Conservation (phyloP, 495 filamentous ascomycete genomes). For the Sporormia fimetaria region DNA sequence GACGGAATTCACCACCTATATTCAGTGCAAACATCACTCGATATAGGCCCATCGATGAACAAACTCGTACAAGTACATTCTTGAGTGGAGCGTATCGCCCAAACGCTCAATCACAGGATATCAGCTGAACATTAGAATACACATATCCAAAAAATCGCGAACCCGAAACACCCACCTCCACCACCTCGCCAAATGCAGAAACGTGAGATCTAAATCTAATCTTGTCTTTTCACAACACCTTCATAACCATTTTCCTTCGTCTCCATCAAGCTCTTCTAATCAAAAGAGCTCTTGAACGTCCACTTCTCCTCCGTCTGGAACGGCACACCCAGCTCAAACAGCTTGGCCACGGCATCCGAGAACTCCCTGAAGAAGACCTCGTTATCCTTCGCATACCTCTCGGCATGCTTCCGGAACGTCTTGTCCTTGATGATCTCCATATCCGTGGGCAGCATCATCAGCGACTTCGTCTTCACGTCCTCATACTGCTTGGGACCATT, state of each 20-base stretch:
- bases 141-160: no score
- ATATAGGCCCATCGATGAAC: no score
- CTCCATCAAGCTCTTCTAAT: slow-evolving; percentile 4
- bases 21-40: no score
- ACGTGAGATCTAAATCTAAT: no score
- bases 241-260: neutral
- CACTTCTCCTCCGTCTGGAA: slow-evolving; percentile 61
- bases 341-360: slow-evolving; percentile 59
- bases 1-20: no score
- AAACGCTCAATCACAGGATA: no score
- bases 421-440: slow-evolving; percentile 82
- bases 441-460: slow-evolving; percentile 98
- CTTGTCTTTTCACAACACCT: no score
- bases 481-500: slow-evolving; percentile 76
- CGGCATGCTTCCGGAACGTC: slow-evolving; percentile 69
- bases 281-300: slow-evolving; percentile 56
- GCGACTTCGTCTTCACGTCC: slow-evolving; percentile 65
- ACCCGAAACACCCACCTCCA: no score
- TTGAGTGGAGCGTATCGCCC: no score
- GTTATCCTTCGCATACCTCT: slow-evolving; percentile 87
- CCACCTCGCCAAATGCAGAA: no score
- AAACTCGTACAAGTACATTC: no score
- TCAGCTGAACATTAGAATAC: no score
- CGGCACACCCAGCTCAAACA: slow-evolving; percentile 92
- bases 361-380: slow-evolving; percentile 93